Conservation (phyloP, 1,284 basidiomycete species). For the Ceratobasidium theobromae region DNA sequence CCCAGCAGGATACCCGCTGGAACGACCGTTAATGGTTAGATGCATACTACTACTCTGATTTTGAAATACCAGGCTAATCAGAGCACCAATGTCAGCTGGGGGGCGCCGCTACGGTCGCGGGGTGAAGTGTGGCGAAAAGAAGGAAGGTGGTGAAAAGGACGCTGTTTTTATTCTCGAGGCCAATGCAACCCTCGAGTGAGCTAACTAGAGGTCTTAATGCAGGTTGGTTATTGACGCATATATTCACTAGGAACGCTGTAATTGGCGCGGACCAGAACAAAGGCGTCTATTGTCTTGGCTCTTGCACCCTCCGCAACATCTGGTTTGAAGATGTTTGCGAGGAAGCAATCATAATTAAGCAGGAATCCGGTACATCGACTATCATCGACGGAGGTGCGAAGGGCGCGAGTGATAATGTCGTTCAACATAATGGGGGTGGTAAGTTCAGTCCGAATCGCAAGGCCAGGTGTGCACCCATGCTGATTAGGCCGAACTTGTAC, state of each 20-base stretch:
- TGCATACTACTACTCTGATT: no score
- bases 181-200: slow-evolving; percentile 43
- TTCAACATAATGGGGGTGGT: slow-evolving; percentile 31
- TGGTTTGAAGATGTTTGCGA: slow-evolving; percentile 32
- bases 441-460: no score
- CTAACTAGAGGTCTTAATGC: neutral
- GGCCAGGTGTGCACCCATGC: no score
- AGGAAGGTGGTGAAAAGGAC: slow-evolving; percentile 8
- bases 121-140: no score
- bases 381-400: slow-evolving; percentile 32
- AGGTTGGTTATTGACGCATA: neutral
- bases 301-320: slow-evolving; percentile 45
- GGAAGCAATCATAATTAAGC: slow-evolving; percentile 33
- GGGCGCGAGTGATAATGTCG: slow-evolving; percentile 23
- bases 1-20: no score
- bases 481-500: no score
- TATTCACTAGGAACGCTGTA: slow-evolving; percentile 42
- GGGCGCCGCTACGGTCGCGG: neutral
- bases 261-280: slow-evolving; percentile 42
- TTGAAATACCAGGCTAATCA: no score
- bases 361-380: neutral
- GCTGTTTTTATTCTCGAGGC: slow-evolving; percentile 39
- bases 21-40: no score
- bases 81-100: neutral
- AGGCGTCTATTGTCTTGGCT: neutral